These are phyloP conservation scores for Cyclotella cryptica DNA, from an alignment of 108 stramenopile species.

Conservation along the genomic window DNA sequence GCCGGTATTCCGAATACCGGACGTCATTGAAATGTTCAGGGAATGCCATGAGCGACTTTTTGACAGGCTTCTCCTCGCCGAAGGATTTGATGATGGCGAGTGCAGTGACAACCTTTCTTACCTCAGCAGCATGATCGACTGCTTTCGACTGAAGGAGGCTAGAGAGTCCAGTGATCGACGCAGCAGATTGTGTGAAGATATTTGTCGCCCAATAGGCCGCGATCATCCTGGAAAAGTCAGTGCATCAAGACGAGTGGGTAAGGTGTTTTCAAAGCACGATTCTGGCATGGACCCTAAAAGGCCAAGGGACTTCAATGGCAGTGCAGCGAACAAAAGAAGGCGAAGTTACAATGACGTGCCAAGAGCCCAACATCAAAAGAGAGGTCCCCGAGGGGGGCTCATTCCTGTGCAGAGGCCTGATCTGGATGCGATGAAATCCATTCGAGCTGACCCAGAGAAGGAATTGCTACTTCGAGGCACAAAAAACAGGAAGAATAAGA, in stretches of 20 bases:
- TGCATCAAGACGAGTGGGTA: conserved; percentile 18
- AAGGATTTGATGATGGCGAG: conserved; percentile 18
- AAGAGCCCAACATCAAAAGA: background rate
- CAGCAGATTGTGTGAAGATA: conserved; percentile 24
- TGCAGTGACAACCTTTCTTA: conserved; percentile 28
- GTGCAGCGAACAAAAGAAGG: background rate
- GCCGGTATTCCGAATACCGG: conserved; percentile 45
- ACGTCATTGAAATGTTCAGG: conserved; percentile 50
- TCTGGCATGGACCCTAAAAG: background rate
- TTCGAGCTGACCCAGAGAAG: conserved; percentile 17
- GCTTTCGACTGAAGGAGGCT: conserved; percentile 35
- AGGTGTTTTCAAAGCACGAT: conserved; percentile 31
- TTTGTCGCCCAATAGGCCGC: conserved; percentile 14
- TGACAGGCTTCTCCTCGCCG: conserved; percentile 25
- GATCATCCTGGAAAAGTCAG: conserved; percentile 44
- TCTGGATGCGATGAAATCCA: conserved; percentile 36
- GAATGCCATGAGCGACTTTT: conserved; percentile 38
- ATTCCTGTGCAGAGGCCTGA: conserved; percentile 13
- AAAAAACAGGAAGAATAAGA: conserved; percentile 56
- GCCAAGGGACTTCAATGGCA: background rate
- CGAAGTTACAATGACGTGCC: background rate
- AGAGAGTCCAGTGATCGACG: conserved; percentile 42
- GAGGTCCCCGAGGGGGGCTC: conserved; percentile 41
- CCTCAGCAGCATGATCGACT: conserved; percentile 51
- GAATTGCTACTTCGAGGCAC: conserved; percentile 31